Percentiles rank a stretch among this genome's conserved stretches.
These are phyloP conservation scores for Penicillium sp. DNA, from an alignment of 2,329 filamentous ascomycete genomes.

Conservation along the genomic window DNA sequence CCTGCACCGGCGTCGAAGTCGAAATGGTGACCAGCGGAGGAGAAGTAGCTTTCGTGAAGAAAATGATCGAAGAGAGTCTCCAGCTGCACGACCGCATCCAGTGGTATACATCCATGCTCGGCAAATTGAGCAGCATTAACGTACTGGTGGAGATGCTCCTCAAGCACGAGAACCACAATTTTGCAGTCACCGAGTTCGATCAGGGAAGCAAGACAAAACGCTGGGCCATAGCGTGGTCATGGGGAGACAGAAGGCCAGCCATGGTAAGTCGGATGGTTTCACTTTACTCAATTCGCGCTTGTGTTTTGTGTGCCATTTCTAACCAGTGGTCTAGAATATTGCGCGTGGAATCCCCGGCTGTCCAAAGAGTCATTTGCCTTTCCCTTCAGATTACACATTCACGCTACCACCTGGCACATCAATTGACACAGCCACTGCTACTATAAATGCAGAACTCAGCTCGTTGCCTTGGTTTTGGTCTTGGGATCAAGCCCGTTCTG, in stretches of 20 bases:
- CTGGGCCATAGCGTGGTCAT: slow-evolving; percentile 91
- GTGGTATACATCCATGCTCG: slow-evolving; percentile 93
- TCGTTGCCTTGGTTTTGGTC: slow-evolving; percentile 63
- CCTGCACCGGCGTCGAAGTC: slow-evolving; percentile 68
- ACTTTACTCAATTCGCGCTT: background rate
- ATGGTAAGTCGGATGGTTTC: slow-evolving; percentile 39
- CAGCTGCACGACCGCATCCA: slow-evolving; percentile 59
- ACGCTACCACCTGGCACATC: slow-evolving; percentile 24
- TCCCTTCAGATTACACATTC: slow-evolving; percentile 52
- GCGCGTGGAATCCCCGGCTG: slow-evolving; percentile 45
- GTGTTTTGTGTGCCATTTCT: background rate
- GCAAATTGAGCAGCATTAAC: slow-evolving; percentile 69
- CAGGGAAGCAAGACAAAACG: slow-evolving; percentile 75
- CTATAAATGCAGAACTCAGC: slow-evolving; percentile 50
- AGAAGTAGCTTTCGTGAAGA: slow-evolving; percentile 70
- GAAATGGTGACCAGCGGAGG: slow-evolving; percentile 87
- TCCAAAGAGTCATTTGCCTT: slow-evolving; percentile 53
- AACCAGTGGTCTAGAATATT: slow-evolving; percentile 21
- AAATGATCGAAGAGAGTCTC: slow-evolving; percentile 69
- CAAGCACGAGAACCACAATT: slow-evolving; percentile 65
- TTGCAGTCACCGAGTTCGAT: slow-evolving; percentile 74
- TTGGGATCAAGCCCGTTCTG: slow-evolving; percentile 56
- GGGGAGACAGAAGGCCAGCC: slow-evolving; percentile 62
- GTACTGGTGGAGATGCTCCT: slow-evolving; percentile 61
- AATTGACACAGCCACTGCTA: slow-evolving; percentile 34